phyloP scores from a whole-genome alignment of 805 yeast species.

The Starmerella bombicola region DNA sequence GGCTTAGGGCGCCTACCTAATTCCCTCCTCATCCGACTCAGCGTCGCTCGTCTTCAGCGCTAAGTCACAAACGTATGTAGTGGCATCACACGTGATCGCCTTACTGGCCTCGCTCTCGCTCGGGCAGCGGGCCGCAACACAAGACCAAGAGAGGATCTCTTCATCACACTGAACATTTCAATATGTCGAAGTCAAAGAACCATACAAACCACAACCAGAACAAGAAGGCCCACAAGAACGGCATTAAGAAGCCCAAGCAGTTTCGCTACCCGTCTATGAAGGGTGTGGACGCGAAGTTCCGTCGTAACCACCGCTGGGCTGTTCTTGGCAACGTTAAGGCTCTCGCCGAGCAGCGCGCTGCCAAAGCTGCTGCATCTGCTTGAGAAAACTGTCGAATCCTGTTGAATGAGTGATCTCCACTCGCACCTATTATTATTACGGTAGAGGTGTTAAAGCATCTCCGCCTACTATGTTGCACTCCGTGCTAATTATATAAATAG shows the following conservation, averaged over 20 bases:
- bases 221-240: slow-evolving; percentile 99
- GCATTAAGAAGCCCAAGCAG: slow-evolving; percentile 98
- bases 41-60: too few relatives aligned
- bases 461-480: too few relatives aligned
- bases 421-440: too few relatives aligned
- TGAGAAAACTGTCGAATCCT: background rate
- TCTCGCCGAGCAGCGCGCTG: slow-evolving; percentile 39
- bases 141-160: background rate
- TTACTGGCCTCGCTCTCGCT: background rate
- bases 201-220: slow-evolving; percentile 99
- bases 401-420: background rate
- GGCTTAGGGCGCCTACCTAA: too few relatives aligned
- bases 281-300: slow-evolving; percentile 99
- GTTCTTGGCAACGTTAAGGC: slow-evolving; percentile 94
- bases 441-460: too few relatives aligned
- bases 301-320: slow-evolving; percentile 98
- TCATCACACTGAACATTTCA: slow-evolving; percentile 16
- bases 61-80: background rate
- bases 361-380: slow-evolving; percentile 20
- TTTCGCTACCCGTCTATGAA: slow-evolving; percentile 96
- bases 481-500: too few relatives aligned
- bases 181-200: slow-evolving; percentile 98
- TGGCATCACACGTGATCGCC: slow-evolving; percentile 1
- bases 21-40: too few relatives aligned
- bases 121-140: background rate